Base-by-base conservation (phyloP, 306 rosid genomes). In the Canavalia ensiformis region DNA sequence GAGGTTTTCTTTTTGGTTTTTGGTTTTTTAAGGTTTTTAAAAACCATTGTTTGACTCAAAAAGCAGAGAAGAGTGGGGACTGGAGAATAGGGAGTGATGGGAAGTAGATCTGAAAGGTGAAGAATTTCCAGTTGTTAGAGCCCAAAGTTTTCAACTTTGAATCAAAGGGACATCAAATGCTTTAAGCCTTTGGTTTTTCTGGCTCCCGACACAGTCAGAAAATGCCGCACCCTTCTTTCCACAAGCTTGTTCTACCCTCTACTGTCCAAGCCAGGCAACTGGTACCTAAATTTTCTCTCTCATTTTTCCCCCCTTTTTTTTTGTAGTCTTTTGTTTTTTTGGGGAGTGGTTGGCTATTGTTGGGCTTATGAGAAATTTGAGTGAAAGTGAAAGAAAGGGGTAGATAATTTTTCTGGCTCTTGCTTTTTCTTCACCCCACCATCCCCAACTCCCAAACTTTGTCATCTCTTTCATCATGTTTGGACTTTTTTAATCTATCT, bases 171-270 rank as follows among this genome's bases (percentile, higher is more conserved):
- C 57, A n/a, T 85, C 72, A n/a, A 76, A 80, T 83, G 83, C 73
- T 76, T 68, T 85, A 72, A 83, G 13, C 34, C 18, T 79, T 65
- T 69, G 18, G 76, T 68, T 72, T 67, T 52, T 75, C 79, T 74
- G 69, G 66, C 47, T 81, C 25, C 60, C 29, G 52, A 56, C 46
- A 55, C 68, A 60, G 70, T 60, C 76, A 42, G 51, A 88, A 79
- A 84, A 93, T 93, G 98, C 92, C 86, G 54, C 86, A 84, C 72
- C 92, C 98, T 69, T 90, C 74, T 87, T 95, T 95, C 66, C 87
- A 89, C 86, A 93, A 95, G 94, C 91, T 95, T 87, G 79, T 95
- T 86, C 85, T 90, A 39, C 79, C 94, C 1, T 87, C 97, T 18
- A 87, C 92, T 55, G 62, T 93, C 74, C 91, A 90, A 77, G 81